Conservation (phyloP, 2,329 filamentous ascomycete species). For the Aureobasidium sp. region DNA sequence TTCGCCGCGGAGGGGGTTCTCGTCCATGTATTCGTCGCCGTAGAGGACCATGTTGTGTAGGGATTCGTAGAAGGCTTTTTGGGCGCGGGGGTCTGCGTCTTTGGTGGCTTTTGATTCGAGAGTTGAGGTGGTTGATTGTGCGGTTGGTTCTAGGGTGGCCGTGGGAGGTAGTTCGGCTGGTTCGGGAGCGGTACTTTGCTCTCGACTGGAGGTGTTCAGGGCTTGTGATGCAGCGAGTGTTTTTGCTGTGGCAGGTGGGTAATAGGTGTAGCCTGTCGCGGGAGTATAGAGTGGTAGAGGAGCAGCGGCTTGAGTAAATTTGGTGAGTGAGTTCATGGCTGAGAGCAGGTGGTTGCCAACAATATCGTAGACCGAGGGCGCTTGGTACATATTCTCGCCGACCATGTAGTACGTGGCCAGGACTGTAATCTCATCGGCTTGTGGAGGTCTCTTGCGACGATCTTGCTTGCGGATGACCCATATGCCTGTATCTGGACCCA, state of each 20-base stretch:
- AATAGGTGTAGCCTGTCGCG: constrained; percentile 51
- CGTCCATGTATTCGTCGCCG: constrained; percentile 55
- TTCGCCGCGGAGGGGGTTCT: constrained; percentile 53
- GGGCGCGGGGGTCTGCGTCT: constrained; percentile 18
- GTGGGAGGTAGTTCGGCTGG: neutral
- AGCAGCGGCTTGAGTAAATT: constrained; percentile 45
- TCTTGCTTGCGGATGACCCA: constrained; percentile 53
- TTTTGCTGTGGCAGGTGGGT: constrained; percentile 31
- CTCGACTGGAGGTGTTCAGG: constrained; percentile 33
- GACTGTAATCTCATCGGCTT: constrained; percentile 42
- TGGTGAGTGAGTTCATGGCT: constrained; percentile 46
- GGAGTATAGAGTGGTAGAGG: constrained; percentile 49
- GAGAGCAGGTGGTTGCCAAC: constrained; percentile 44
- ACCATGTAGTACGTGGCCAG: constrained; percentile 53
- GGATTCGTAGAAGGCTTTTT: constrained; percentile 38
- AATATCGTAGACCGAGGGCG: constrained; percentile 51
- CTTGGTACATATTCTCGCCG: constrained; percentile 53
- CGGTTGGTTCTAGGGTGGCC: neutral
- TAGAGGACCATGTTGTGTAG: constrained; percentile 34
- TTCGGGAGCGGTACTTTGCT: constrained; percentile 31
- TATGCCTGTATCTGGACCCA: constrained; percentile 34
- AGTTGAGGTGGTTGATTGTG: neutral
- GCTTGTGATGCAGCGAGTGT: constrained; percentile 25
- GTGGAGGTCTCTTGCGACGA: constrained; percentile 34
- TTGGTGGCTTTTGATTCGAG: neutral